Evolutionary conservation across 148 eudicot species (phyloP), one percentile per base, ranked within the genome.

Genomic region (Vaccinium vitisidaea): DNA sequence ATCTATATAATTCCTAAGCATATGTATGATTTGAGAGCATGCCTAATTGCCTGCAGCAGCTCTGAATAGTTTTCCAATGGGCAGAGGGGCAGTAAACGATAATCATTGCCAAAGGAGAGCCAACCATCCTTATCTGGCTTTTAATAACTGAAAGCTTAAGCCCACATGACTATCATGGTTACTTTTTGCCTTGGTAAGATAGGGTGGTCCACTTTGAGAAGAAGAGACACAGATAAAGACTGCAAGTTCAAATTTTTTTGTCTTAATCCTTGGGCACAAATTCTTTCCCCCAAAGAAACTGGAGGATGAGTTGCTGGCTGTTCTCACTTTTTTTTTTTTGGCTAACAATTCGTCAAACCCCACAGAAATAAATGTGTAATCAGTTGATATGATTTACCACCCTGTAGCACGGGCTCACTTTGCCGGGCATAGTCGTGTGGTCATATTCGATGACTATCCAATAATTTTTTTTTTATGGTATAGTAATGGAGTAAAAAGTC

Each of bases 241-340:
- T 30, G 49, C 48, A 15, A 15, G 4, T 32, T 21, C 46, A 8
- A n/a, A 6, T 23, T 8, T 65, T 23, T 10, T 65, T 65, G 12
- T 12, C 6, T 11, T 11, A 0, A n/a, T 0, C 18, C 13, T 30
- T 2, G 6, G 50, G 77, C 5, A 36, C 23, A 73, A 16, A 16
- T 36, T 73, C 77, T 73, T 39, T 25, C 23, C 77, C 75, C 77
- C 49, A 73, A 73, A 32, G 49, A 73, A 36, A 23, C 77, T 15
- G 50, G 77, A 73, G 77, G 76, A 36, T 32, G 76, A 73, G 76
- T n/a, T 32, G 48, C 32, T n/a, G 15, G 69, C n/a, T 61, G 69
- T 59, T 0, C 3, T 15, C 13, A 55, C 18, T 13, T 61, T 61
- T 61, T 1, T 7, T 21, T 43, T 43, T 43, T 43, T 36, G 0